These are phyloP conservation scores for Paratinospora sagittata DNA, from an alignment of 164 flowering plant species.

Conservation along the genomic window DNA sequence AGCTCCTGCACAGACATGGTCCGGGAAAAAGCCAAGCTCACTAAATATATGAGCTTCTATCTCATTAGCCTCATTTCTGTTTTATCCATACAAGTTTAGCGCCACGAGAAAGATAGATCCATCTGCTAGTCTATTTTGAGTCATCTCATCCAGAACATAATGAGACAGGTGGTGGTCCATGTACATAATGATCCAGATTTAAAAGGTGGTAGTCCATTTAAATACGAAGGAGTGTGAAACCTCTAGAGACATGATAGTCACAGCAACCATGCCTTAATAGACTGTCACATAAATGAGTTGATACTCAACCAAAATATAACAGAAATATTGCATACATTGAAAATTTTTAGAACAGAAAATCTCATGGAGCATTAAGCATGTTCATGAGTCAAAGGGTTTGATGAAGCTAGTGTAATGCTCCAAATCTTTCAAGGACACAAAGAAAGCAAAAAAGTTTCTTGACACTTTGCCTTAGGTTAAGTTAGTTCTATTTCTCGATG, in stretches of 20 bases:
- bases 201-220: no score
- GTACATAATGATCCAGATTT: no score
- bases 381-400: not conserved
- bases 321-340: not conserved
- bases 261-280: no score
- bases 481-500: no score
- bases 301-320: no score
- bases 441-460: no score
- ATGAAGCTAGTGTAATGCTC: not conserved
- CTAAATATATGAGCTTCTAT: not conserved
- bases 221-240: no score
- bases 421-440: not conserved
- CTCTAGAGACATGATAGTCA: no score
- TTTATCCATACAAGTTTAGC: not conserved
- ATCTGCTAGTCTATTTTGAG: no score
- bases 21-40: not conserved
- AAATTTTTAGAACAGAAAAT: no score
- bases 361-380: not conserved
- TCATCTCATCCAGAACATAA: not conserved
- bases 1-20: not conserved
- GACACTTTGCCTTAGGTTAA: no score
- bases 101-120: not conserved
- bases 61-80: not conserved
- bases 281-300: no score
- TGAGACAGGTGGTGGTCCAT: not conserved